A percentile compares a stretch with the other conserved stretches of the same genome.
Evolutionary conservation across 192 early-diverging fungal genomes (phyloP).

Genomic region (Linnemannia elongata): DNA sequence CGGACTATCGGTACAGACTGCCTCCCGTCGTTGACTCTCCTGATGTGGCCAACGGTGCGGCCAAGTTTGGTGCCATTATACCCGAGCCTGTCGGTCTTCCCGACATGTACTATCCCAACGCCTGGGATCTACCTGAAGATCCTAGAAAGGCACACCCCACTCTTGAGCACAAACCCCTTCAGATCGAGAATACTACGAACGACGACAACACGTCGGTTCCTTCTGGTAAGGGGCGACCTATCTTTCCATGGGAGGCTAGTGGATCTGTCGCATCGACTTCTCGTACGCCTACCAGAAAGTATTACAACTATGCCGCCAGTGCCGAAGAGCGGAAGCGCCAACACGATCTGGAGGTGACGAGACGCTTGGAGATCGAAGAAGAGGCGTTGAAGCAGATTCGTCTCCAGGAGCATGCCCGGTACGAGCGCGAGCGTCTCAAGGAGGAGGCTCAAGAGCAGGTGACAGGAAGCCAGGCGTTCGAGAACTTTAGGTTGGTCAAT

Average conservation of each 20-base stretch:
- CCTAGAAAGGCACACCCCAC: slow-evolving; percentile 30
- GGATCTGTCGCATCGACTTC: slow-evolving; percentile 4
- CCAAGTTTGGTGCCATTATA: slow-evolving; percentile 37
- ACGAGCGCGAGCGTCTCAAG: slow-evolving; percentile 31
- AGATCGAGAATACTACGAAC: slow-evolving; percentile 31
- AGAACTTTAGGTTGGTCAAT: slow-evolving; percentile 55
- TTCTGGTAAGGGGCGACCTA: slow-evolving; percentile 38
- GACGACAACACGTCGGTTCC: slow-evolving; percentile 28
- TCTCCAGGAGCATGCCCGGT: slow-evolving; percentile 27
- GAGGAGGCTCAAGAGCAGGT: slow-evolving; percentile 32
- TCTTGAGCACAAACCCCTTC: slow-evolving; percentile 6
- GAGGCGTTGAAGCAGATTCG: slow-evolving; percentile 32
- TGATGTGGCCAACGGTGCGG: background rate
- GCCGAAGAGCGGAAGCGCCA: slow-evolving; percentile 31
- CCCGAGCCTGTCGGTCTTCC: slow-evolving; percentile 50
- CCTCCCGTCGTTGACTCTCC: slow-evolving; percentile 20
- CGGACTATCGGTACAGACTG: slow-evolving; percentile 46
- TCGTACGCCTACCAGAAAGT: slow-evolving; percentile 35
- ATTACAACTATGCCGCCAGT: slow-evolving; percentile 41
- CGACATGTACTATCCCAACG: slow-evolving; percentile 56
- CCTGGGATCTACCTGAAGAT: slow-evolving; percentile 51
- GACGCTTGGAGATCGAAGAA: slow-evolving; percentile 31
- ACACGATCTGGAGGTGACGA: slow-evolving; percentile 21
- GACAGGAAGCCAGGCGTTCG: slow-evolving; percentile 52
- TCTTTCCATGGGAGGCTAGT: slow-evolving; percentile 49